Base-by-base conservation (phyloP, 305 asterid genomes). In the Fraxinus ornus region DNA sequence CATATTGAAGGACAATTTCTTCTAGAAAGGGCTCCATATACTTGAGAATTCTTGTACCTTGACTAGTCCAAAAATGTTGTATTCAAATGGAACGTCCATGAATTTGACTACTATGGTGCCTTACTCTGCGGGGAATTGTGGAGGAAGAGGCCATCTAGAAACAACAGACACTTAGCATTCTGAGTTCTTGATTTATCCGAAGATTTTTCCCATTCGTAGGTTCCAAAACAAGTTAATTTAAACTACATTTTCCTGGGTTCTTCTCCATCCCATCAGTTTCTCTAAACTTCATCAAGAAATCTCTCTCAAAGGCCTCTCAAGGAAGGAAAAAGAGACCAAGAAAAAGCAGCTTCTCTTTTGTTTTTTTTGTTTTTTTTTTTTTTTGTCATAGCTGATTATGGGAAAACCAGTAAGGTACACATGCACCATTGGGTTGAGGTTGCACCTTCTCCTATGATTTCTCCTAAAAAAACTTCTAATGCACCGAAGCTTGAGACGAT, bases 401-500 rank as follows among this genome's bases (percentile, higher is more conserved):
- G 64, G 83, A 75, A 89, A 79, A 81, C 81, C 80, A 41, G 75
- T 85, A 0, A 75, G 84, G 60, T 81, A n/a, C n/a, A 82, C 87
- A 75, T 84, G 78, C 85, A 80, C 55, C 52, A 75, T 73, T 84
- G 84, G 83, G 84, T 86, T 70, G 92, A 87, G 88, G 90, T 86
- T 28, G 92, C 90, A 13, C 92, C 92, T 1, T 77, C 90, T 0
- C 90, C 86, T 22, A 55, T 85, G 70, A 86, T 89, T 19, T 73
- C 71, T 28, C 85, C 84, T 22, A 80, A 78, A 83, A 87, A 83
- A 68, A 78, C 80, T 33, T 89, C 92, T 13, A 84, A 87, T 41
- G 87, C 85, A 3, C 90, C 90, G 0, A 86, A 72, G 52, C 85
- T 87, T 12, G 87, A 89, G 76, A 87, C 89, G 2, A 87, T 89